Base-by-base conservation (phyloP, 176 grass and related monocot species). In the Raddia guianensis region DNA sequence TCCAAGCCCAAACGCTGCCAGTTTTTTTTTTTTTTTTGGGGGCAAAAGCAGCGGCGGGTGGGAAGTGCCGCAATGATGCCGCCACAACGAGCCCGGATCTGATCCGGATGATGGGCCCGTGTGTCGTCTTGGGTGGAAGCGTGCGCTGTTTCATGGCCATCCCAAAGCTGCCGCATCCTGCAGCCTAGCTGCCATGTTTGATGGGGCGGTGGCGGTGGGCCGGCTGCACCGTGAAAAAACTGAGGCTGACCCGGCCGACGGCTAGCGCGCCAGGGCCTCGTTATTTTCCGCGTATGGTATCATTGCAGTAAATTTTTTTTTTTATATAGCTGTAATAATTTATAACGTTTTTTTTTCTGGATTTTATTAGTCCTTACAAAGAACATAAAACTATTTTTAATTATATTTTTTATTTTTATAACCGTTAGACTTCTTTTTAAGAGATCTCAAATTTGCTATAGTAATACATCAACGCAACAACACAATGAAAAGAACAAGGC, bases 31-130 rank as follows among this genome's bases (percentile, higher is more conserved):
- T 74, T 88, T 56, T 9, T 52, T 44, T 27, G 27, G 27, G 27
- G 58, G 11, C 60, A 40, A 87, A 86, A 87, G 76, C 12, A 34
- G 11, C 5, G n/a, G 63, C 56, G 62, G 64, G 67, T 56, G 78
- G 54, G 72, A 77, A 70, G 53, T 2, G 66, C 14, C 7, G 54
- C 54, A 63, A 89, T 84, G 70, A 89, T 70, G 81, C n/a, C 75
- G 56, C 81, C 75, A 56, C 81, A 63, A 75, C 46, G 49, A 83
- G 58, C 80, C 47, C 10, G 72, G 65, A 87, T 82, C 78, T 44
- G 16, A 72, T 63, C 84, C 9, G 51, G 69, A 7, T 74, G 35
- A 0, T 49, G 45, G 64, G 20, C 73, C 64, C 62, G 16, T 10
- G 19, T 27, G 15, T 55, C 15, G 15, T 16, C 10, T 11, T 79